These are phyloP conservation scores for Colletotrichum phormii DNA, from an alignment of 2,329 filamentous ascomycete species.

Conservation along the genomic window DNA sequence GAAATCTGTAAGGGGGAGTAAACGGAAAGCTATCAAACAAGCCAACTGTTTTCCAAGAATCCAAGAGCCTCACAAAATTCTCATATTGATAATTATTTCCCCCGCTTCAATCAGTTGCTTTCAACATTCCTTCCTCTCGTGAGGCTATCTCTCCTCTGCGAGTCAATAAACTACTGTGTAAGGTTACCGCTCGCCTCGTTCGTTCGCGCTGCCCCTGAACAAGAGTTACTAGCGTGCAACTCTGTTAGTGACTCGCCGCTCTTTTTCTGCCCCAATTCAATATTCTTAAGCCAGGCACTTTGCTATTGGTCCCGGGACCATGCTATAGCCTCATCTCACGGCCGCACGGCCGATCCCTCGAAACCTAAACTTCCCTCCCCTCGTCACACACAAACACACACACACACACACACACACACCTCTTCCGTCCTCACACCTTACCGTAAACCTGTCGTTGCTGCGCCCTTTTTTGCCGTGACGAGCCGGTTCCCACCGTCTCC, in stretches of 20 bases:
- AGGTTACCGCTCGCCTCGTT: not conserved
- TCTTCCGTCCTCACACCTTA: not conserved
- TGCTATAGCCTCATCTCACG: constrained; percentile 19
- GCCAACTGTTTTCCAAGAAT: not conserved
- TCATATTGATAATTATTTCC: not conserved
- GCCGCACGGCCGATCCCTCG: constrained; percentile 20
- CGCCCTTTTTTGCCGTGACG: constrained; percentile 14
- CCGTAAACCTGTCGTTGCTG: not conserved
- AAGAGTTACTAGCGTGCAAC: not conserved
- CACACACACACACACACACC: constrained; percentile 1
- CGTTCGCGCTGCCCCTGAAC: not conserved
- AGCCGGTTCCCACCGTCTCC: constrained; percentile 16
- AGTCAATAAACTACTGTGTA: not conserved
- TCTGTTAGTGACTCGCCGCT: not conserved
- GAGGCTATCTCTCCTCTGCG: not conserved
- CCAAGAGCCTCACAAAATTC: not conserved
- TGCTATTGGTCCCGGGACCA: constrained; percentile 4
- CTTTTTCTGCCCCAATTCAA: not conserved
- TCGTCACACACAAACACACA: not conserved
- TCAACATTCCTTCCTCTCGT: not conserved
- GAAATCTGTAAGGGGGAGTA: not conserved
- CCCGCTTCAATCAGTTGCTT: not conserved
- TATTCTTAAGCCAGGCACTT: not conserved
- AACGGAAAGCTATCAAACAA: constrained; percentile 9
- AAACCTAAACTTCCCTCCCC: constrained; percentile 25